Evolutionary conservation across 352 stramenopile genomes (phyloP), one percentile per base, ranked within the genome.

Genomic region (Pilasporangium apinafurcum): DNA sequence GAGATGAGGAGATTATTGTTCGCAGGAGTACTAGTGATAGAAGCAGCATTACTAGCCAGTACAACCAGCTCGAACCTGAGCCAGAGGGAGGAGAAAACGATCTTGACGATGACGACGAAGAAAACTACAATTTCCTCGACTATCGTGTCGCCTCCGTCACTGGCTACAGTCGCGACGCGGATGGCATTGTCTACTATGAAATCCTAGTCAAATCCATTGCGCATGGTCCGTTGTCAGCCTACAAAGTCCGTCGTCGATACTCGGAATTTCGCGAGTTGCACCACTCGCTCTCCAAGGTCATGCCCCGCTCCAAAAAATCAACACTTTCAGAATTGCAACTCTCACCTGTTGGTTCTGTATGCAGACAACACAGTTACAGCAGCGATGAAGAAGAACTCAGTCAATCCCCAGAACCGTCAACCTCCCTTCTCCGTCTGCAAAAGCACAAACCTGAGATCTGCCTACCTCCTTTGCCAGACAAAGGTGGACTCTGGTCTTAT

Each of bases 141-240:
- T 64, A 71, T 32, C 73, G 76, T 20, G 47, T 78, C 16, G 76
- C 71, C 0, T 81, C 65, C 7, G 72, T 89, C 36, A 85, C 76
- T 10, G 76, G 76, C 26, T 89, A 85, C 63, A 84, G 73, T 30
- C 65, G 74, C 29, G 76, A 85, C 46, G 76, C 70, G 1, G 76
- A 89, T 53, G 76, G 73, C 14, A 51, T 89, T 37, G 71, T 86
- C 13, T 89, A 86, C 54, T 89, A 89, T 42, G 76, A 89, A 51
- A 81, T 89, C 46, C 73, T 86, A 25, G 68, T 89, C 39, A 59
- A 71, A 32, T 85, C 68, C 6, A 64, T 53, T 2, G 58, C 68
- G 8, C 67, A 85, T 48, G 76, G 76, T 0, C 76, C 76, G n/a
- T 57, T 89, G 6, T 89, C 76, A 0, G 71, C 76, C 10, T 89